Conservation (phyloP, 305 asterid genomes). For the Fraxinus latifolia region DNA sequence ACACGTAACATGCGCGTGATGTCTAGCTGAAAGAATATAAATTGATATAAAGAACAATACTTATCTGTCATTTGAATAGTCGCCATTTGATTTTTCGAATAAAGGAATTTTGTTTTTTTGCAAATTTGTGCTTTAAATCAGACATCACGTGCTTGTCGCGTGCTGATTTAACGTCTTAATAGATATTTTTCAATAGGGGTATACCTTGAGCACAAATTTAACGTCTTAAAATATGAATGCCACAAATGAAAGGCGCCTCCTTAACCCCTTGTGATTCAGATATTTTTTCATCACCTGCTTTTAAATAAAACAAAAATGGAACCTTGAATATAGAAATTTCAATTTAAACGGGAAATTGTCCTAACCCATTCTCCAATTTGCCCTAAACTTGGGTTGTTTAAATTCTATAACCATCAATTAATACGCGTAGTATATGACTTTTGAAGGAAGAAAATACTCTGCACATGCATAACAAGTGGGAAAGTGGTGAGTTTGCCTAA, state of each 20-base stretch:
- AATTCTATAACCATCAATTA: neutral
- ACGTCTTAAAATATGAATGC: neutral
- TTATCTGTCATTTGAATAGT: neutral
- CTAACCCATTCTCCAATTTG: neutral
- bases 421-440: neutral
- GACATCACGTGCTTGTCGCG: neutral
- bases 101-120: neutral
- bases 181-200: neutral
- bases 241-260: neutral
- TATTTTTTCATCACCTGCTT: neutral
- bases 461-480: neutral
- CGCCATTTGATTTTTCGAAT: neutral
- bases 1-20: neutral
- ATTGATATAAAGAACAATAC: neutral
- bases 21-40: neutral
- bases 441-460: neutral
- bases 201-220: neutral
- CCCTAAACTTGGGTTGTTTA: neutral
- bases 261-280: neutral
- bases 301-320: neutral
- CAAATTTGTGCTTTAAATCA: neutral
- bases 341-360: neutral
- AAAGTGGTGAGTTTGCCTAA: neutral
- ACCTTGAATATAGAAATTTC: neutral
- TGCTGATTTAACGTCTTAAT: neutral